A percentile compares a stretch with the other conserved stretches of the same genome.
phyloP scores from a whole-genome alignment of 2,329 filamentous ascomycete genomes.

The Hyphodiscus sp. region DNA sequence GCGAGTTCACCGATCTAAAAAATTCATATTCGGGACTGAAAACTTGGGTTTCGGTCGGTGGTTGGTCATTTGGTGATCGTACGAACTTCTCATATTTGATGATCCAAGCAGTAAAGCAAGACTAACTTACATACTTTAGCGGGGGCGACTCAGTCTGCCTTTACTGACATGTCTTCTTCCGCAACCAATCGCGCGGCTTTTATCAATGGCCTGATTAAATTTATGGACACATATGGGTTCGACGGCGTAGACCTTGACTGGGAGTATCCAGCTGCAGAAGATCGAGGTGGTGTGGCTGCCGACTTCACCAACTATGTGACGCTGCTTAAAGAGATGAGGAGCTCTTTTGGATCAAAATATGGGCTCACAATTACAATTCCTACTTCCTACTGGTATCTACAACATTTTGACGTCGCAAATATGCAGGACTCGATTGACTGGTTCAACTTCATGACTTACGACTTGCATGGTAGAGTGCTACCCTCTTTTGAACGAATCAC shows the following conservation, averaged over 20 bases:
- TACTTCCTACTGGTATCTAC: constrained; percentile 29
- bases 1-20: neutral
- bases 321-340: constrained; percentile 15
- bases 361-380: constrained; percentile 35
- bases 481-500: too few species aligned
- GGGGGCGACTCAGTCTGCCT: constrained; percentile 7
- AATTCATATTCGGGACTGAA: neutral
- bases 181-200: constrained; percentile 30
- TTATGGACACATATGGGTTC: constrained; percentile 36
- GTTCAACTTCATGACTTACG: constrained; percentile 29
- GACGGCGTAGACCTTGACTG: constrained; percentile 39
- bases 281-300: constrained; percentile 31
- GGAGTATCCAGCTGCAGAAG: constrained; percentile 32
- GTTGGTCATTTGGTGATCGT: constrained; percentile 2
- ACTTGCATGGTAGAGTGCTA: constrained; percentile 33
- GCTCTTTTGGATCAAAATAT: constrained; percentile 21
- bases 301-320: constrained; percentile 32
- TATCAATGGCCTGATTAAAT: constrained; percentile 30
- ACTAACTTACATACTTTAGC: too few species aligned
- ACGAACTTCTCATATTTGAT: too few species aligned
- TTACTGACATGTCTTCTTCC: constrained; percentile 29
- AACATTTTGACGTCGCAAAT: constrained; percentile 24
- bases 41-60: neutral
- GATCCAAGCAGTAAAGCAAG: too few species aligned
- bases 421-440: constrained; percentile 24